Base-by-base conservation (phyloP, 1,139 yeast species). In the Meyerozyma sp. region DNA sequence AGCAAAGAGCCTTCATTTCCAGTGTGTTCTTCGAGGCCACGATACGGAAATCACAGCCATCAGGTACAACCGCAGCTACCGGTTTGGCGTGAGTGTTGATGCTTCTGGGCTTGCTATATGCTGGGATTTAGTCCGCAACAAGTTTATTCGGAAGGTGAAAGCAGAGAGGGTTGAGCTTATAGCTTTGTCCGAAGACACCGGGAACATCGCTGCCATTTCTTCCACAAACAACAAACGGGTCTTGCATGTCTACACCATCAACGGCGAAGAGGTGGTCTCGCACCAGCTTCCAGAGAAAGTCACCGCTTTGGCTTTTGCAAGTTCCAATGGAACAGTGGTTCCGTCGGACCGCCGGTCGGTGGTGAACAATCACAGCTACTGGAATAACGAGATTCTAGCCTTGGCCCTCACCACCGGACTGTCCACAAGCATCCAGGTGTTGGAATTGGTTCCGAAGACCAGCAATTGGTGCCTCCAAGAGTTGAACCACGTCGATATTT, bases 91-190 rank as follows among this genome's bases (percentile, higher is more conserved):
- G 9, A 75, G 82, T 44, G 57, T 77, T 16, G 89, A 83, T 55
- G 46, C 41, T 0, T 59, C 56, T 4, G 87, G 90, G 0, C 56
- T 58, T 2, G 76, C 76, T 4, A 73, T 70, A 23, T 48, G 78
- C 6, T 83, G 91, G 91, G 86, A 84, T 52, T 53, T 78, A 37
- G 69, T 79, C 0, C 60, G 82, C 28, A 70, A 67, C 44, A 72
- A 69, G 42, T 68, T 72, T 41, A 73, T 84, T 9, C 60, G 84
- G 44, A 62, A 64, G 40, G 54, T 84, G 1, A 42, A 36, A 5
- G 51, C 54, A 2, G 45, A 46, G 2, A 49, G 49, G 7, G 58
- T 62, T n/a, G 53, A 50, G 16, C 58, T 65, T 25, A 59, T 73
- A 3, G 65, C 77, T 8, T 68, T 83, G 21, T 79, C 85, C 1